A percentile compares a stretch with the other conserved stretches of the same genome.
These are phyloP conservation scores for Chlamydomonas sphaeroides DNA, from an alignment of 139 green algal genomes.

Conservation along the genomic window DNA sequence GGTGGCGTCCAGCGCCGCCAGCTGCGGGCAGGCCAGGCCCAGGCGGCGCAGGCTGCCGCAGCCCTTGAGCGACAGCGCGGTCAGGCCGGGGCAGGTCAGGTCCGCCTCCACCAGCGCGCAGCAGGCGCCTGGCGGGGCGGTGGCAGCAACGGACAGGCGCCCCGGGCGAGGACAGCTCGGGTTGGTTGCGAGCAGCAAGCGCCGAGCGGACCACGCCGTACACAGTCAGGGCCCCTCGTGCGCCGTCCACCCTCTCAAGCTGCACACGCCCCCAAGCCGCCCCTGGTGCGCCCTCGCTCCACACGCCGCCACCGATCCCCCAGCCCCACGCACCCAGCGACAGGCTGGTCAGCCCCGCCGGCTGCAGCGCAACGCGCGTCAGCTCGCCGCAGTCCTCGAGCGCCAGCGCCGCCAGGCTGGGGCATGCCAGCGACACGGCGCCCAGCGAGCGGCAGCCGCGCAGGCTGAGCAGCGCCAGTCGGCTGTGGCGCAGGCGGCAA, in stretches of 20 bases:
- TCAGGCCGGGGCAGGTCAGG: slow-evolving; percentile 28
- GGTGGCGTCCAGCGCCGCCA: slow-evolving; percentile 62
- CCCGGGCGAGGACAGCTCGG: too few species aligned
- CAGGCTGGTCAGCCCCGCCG: slow-evolving; percentile 22
- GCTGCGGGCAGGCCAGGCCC: slow-evolving; percentile 47
- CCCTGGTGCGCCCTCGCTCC: too few species aligned
- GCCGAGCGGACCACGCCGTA: too few species aligned
- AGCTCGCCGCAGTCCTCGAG: slow-evolving; percentile 48
- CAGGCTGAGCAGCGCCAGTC: slow-evolving; percentile 4
- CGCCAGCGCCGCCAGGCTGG: slow-evolving; percentile 28
- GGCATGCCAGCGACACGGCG: slow-evolving; percentile 35
- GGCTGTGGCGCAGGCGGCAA: slow-evolving; percentile 34
- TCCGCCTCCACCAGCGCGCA: slow-evolving; percentile 14
- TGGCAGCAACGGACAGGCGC: too few species aligned
- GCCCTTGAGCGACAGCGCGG: slow-evolving; percentile 45
- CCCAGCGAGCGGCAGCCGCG: slow-evolving; percentile 28
- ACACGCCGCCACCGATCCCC: background rate
- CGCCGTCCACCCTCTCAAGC: too few species aligned
- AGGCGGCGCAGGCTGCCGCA: slow-evolving; percentile 48
- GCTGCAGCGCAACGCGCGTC: slow-evolving; percentile 16
- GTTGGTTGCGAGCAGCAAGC: too few species aligned
- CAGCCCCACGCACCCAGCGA: slow-evolving; percentile 27
- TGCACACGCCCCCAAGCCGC: too few species aligned
- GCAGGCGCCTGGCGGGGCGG: slow-evolving; percentile 51
- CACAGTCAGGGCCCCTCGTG: too few species aligned